Evolutionary conservation across 2,329 filamentous ascomycete genomes (phyloP).

Genomic region (Shiraia sp.): DNA sequence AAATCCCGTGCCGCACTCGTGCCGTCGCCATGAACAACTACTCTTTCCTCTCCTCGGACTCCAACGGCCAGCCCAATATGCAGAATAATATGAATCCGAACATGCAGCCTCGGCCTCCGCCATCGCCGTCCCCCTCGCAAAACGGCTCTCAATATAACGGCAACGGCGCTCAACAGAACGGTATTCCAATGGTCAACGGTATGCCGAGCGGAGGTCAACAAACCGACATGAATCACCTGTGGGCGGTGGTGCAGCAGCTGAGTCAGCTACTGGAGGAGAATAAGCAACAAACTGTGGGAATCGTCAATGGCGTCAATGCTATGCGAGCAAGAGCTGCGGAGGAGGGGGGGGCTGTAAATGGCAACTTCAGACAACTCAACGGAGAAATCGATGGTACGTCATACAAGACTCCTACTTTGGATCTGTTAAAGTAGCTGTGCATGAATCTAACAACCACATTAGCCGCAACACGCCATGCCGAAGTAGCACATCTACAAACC

Average conservation of each 20-base stretch:
- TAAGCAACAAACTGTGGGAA: conserved; percentile 42
- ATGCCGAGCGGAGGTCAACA: conserved; percentile 46
- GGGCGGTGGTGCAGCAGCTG: conserved; percentile 47
- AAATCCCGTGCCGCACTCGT: conserved; percentile 11
- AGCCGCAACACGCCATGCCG: conserved; percentile 37
- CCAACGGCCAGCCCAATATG: conserved; percentile 13
- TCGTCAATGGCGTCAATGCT: conserved; percentile 45
- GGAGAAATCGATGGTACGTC: conserved; percentile 40
- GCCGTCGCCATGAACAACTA: conserved; percentile 41
- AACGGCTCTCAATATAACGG: conserved; percentile 35
- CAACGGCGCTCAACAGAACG: conserved; percentile 36
- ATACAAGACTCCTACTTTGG: background rate
- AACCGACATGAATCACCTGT: conserved; percentile 49
- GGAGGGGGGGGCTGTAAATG: conserved; percentile 34
- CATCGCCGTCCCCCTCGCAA: conserved; percentile 37
- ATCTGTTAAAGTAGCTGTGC: background rate
- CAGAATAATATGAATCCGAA: conserved; percentile 11
- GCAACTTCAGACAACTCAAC: conserved; percentile 33
- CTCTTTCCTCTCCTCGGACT: conserved; percentile 40
- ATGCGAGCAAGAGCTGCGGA: conserved; percentile 42
- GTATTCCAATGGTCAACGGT: conserved; percentile 45
- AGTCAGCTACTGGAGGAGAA: conserved; percentile 46
- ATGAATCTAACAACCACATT: conserved; percentile 7
- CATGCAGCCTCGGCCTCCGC: conserved; percentile 35
- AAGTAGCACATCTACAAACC: conserved; percentile 35